phyloP scores from a whole-genome alignment of 1,139 yeast species.

The Pneumocystis canis region DNA sequence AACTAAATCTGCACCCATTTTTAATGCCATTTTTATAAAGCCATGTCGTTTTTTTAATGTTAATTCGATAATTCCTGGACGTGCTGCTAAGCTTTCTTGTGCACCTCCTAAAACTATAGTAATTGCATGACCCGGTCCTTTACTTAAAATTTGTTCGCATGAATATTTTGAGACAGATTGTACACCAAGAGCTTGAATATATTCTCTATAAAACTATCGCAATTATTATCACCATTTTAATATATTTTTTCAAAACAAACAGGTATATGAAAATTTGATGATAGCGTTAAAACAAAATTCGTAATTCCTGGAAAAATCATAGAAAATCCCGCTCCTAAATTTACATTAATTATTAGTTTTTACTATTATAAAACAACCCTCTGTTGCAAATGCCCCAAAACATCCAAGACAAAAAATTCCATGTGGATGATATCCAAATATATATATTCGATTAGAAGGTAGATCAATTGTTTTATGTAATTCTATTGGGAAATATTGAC shows the following conservation, averaged over 20 bases:
- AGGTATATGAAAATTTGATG: constrained; percentile 78
- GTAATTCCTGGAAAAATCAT: constrained; percentile 68
- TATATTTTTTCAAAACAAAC: constrained; percentile 4
- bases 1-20: constrained; percentile 61
- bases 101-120: constrained; percentile 95
- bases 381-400: constrained; percentile 72
- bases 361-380: constrained; percentile 28
- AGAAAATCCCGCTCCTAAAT: constrained; percentile 40
- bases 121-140: constrained; percentile 53
- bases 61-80: constrained; percentile 44
- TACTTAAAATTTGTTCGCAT: constrained; percentile 46
- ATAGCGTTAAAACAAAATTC: constrained; percentile 61
- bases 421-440: constrained; percentile 62
- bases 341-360: background rate
- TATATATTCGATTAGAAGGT: constrained; percentile 36
- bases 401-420: constrained; percentile 92
- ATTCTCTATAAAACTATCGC: constrained; percentile 53
- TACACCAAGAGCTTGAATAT: constrained; percentile 63
- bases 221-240: background rate
- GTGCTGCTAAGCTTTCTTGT: constrained; percentile 65
- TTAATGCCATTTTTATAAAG: constrained; percentile 72
- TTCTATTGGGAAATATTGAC: constrained; percentile 62
- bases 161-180: constrained; percentile 73
- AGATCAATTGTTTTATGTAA: constrained; percentile 60
- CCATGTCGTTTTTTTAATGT: constrained; percentile 73